These are phyloP conservation scores for Globisporangium nodosum DNA, from an alignment of 352 stramenopile genomes.

Conservation along the genomic window DNA sequence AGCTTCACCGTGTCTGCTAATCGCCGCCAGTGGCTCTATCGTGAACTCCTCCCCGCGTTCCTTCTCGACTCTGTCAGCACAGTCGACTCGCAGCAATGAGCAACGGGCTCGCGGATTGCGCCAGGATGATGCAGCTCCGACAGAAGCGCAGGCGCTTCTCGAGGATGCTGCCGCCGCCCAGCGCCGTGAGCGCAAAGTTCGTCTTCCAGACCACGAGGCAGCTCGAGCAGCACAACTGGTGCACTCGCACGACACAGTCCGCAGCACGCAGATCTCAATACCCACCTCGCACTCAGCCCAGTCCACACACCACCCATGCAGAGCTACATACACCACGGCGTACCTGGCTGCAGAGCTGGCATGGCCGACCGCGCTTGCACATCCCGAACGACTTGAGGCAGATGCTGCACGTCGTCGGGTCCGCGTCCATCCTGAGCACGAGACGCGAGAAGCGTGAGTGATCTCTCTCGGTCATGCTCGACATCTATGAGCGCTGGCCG, in stretches of 20 bases:
- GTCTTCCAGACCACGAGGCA: constrained; percentile 16
- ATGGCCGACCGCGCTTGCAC: constrained; percentile 9
- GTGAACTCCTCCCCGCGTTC: neutral
- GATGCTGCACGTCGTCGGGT: constrained; percentile 10
- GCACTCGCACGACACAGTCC: neutral
- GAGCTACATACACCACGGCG: neutral
- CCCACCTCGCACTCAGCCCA: no score
- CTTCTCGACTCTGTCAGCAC: neutral
- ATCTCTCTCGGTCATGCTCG: neutral
- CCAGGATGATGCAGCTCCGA: constrained; percentile 13
- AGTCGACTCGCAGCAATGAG: constrained; percentile 5
- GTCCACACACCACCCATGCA: neutral
- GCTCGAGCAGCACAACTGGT: constrained; percentile 13
- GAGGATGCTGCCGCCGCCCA: constrained; percentile 10
- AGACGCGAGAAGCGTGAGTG: neutral
- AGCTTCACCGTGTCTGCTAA: neutral
- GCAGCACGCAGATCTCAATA: neutral
- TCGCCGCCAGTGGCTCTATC: neutral
- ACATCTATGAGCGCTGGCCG: no score
- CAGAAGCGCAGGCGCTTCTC: constrained; percentile 14
- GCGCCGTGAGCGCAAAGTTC: constrained; percentile 12
- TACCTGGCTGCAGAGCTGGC: constrained; percentile 17
- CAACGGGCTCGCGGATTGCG: constrained; percentile 10
- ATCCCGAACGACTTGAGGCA: constrained; percentile 15
- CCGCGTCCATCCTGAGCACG: constrained; percentile 3